Percentiles rank a stretch among this genome's conserved stretches.
phyloP scores from a whole-genome alignment of 495 filamentous ascomycete species.

The Sabuloglossum arenarium region DNA sequence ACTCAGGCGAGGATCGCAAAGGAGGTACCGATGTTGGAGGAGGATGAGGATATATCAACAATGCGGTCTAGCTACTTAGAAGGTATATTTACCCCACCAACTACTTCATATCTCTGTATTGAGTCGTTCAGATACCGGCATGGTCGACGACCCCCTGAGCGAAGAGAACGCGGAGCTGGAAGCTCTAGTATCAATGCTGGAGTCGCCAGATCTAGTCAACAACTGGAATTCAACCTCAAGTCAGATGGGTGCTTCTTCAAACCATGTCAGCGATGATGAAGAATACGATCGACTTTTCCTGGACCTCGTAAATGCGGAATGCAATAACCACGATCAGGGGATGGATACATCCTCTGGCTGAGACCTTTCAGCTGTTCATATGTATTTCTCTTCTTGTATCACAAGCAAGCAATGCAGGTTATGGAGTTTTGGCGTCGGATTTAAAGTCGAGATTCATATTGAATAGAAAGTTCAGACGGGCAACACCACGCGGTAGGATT shows the following conservation, averaged over 20 bases:
- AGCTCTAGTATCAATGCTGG: constrained; percentile 27
- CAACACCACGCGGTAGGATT: not conserved
- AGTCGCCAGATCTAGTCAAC: constrained; percentile 9
- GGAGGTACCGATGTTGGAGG: constrained; percentile 11
- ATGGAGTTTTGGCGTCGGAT: not conserved
- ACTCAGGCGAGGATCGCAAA: constrained; percentile 18
- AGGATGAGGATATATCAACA: constrained; percentile 25
- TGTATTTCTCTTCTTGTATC: not conserved
- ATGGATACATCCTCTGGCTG: constrained; percentile 2
- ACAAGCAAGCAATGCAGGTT: not conserved
- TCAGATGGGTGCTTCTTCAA: not conserved
- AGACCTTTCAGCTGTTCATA: not conserved
- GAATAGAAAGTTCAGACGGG: constrained; percentile 11
- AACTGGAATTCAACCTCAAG: not conserved
- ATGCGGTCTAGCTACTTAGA: constrained; percentile 6
- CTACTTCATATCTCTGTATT: not conserved
- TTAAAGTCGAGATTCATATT: constrained; percentile 7
- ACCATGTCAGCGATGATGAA: constrained; percentile 18
- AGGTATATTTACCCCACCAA: not conserved
- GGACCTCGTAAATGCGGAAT: constrained; percentile 17
- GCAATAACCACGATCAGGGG: constrained; percentile 4
- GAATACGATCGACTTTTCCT: constrained; percentile 40
- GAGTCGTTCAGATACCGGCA: constrained; percentile 12
- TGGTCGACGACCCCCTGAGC: constrained; percentile 24
- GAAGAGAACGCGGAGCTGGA: constrained; percentile 38